Base-by-base conservation (phyloP, 176 grass and related monocot species). In the Paspalum notatum region DNA sequence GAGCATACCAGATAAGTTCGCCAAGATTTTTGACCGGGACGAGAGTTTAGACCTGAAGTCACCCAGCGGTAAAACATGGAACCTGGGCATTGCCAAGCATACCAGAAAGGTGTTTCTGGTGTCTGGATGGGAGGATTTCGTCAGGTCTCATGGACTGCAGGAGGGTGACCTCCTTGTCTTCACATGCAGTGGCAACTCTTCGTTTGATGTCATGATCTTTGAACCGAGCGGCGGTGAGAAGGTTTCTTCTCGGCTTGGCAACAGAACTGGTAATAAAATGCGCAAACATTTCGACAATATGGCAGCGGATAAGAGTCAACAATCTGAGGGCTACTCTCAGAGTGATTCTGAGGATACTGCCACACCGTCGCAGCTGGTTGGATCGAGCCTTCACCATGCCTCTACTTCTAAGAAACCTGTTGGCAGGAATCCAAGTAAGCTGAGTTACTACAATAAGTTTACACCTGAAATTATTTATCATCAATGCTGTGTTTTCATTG, bases 61-160 rank as follows among this genome's bases (percentile, higher is more conserved):
- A 32, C 32, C 32, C 32, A 32, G 32, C 32, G 32, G 32, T 32
- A 3, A 32, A 32, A 32, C 32, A 32, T 32, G 32, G 32, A 32
- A 32, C 32, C 32, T 32, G 32, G 32, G 32, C 32, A 32, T 32
- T 2, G 32, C 3, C 32, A 32, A 32, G 32, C 32, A 32, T 32
- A 3, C 32, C 32, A 32, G 32, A 32, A 32, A 32, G 32, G 32
- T 88, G 5, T 41, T 59, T 56, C 62, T 94, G 22, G 43, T 0
- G 12, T 82, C 64, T 1, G 92, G 86, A 21, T 94, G 89, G 89
- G 69, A 53, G 41, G 75, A 87, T 73, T 91, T 94, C 74, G 83
- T 42, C 51, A 82, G 62, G 81, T 83, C 57, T 69, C 83, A 94
- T 60, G 48, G 62, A 9, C 1, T 89, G 68, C 65, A 74, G 62